Conservation (phyloP, 176 grass and related monocot genomes). For the barley (Hordeum vulgare) region MorexV3_pseudomolecules_assembly NC_058521.1:531749744-531750243, state of each 20-base stretch:
- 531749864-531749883: not conserved
- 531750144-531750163: not conserved
- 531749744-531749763: not conserved
- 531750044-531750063: slow-evolving; percentile 36
- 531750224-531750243: not conserved
- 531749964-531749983: not conserved
- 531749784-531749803: not conserved
- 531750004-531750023: not conserved
- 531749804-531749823: not conserved
- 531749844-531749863: not conserved
- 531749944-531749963: not conserved
- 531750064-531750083: slow-evolving; percentile 27
- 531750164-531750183: not conserved
- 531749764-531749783: not conserved
- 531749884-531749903: not conserved
- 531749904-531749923: not conserved
- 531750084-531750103: slow-evolving; percentile 48
- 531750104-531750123: slow-evolving; percentile 32
- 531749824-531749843: not conserved
- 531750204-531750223: not conserved
- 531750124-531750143: slow-evolving; percentile 8
- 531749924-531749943: not conserved
- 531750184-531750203: not conserved
- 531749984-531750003: slow-evolving; percentile 28
- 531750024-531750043: slow-evolving; percentile 19